phyloP scores from a whole-genome alignment of 2,329 filamentous ascomycete species.

The Cladosporium sp. region DNA sequence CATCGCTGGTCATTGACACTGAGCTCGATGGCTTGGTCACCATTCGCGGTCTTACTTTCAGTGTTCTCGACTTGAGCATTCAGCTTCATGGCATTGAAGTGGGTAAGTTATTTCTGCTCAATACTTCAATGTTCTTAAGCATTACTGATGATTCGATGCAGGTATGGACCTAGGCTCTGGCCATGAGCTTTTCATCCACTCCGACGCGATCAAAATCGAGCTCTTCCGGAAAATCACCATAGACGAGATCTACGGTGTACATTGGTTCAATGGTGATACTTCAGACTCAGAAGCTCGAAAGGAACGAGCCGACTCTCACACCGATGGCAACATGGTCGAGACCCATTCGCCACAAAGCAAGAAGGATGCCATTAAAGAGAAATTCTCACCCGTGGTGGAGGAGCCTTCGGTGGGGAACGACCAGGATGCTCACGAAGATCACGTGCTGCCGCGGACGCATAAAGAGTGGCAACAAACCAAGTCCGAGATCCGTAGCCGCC shows the following conservation, averaged over 20 bases:
- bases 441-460: neutral
- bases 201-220: constrained; percentile 45
- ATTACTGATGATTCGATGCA: constrained; percentile 41
- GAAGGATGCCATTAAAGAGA: neutral
- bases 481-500: neutral
- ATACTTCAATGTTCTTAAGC: neutral
- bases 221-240: constrained; percentile 50
- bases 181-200: constrained; percentile 47
- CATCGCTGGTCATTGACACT: constrained; percentile 52
- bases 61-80: constrained; percentile 46
- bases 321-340: neutral
- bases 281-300: neutral
- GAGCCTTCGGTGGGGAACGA: neutral
- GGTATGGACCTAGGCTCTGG: constrained; percentile 39
- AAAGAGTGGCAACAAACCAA: neutral
- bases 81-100: constrained; percentile 52
- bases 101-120: constrained; percentile 25
- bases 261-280: constrained; percentile 40
- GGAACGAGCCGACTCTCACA: neutral
- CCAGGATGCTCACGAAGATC: neutral
- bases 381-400: neutral
- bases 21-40: constrained; percentile 52
- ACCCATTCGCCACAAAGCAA: neutral
- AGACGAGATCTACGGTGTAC: constrained; percentile 51
- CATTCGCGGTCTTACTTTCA: constrained; percentile 50